Evolutionary conservation across 2,329 filamentous ascomycete genomes (phyloP).

Genomic region (Botrytis pseudocinerea): DNA sequence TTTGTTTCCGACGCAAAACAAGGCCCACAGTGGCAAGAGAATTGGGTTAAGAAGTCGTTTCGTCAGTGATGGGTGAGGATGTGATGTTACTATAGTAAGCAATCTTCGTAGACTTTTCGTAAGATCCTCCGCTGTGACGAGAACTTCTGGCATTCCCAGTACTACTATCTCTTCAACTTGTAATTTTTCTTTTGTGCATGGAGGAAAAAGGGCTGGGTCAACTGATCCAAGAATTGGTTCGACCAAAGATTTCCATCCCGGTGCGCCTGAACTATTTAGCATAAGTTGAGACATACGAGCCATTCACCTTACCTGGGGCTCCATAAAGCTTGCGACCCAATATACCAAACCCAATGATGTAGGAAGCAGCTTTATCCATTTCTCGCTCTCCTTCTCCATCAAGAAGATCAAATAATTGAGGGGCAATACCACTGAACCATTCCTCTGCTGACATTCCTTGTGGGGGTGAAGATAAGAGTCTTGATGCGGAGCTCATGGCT

Average conservation of each 20-base stretch:
- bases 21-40: constrained; percentile 60
- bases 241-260: constrained; percentile 64
- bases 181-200: neutral
- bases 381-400: constrained; percentile 61
- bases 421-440: constrained; percentile 62
- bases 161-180: constrained; percentile 27
- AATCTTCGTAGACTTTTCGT: constrained; percentile 55
- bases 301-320: constrained; percentile 54
- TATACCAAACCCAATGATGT: constrained; percentile 66
- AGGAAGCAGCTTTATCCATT: constrained; percentile 58
- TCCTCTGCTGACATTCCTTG: constrained; percentile 51
- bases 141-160: constrained; percentile 29
- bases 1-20: constrained; percentile 48
- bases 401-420: constrained; percentile 61
- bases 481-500: constrained; percentile 63
- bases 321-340: constrained; percentile 63
- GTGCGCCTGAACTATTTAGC: constrained; percentile 45
- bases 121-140: constrained; percentile 50
- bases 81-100: constrained; percentile 57
- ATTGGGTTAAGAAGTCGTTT: constrained; percentile 61
- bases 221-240: constrained; percentile 57
- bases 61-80: constrained; percentile 66
- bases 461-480: constrained; percentile 61
- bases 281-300: constrained; percentile 19
- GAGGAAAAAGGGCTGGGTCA: constrained; percentile 43